A percentile compares a stretch with the other conserved stretches of the same genome.
Evolutionary conservation across 345 rosid genomes (phyloP).

Genomic region (Rhizophora apiculata): DNA sequence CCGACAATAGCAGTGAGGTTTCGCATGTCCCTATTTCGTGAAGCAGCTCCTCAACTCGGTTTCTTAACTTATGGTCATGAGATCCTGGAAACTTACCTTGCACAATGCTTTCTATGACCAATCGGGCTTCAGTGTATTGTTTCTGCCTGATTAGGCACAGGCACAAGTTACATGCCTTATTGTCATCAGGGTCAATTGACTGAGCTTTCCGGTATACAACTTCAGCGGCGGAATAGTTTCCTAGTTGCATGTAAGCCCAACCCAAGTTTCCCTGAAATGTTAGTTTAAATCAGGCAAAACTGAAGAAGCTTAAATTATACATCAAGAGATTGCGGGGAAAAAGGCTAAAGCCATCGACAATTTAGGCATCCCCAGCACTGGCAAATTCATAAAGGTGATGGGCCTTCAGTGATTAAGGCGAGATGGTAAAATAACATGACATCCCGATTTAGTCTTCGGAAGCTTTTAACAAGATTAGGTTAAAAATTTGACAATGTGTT

Average conservation of each 20-base stretch:
- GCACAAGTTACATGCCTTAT: constrained; percentile 83
- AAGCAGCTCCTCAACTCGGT: constrained; percentile 36
- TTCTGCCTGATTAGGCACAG: constrained; percentile 71
- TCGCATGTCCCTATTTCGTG: background rate
- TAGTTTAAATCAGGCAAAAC: background rate
- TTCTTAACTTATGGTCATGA: constrained; percentile 48
- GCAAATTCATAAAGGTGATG: too few species aligned
- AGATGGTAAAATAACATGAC: too few species aligned
- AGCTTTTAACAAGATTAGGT: too few species aligned
- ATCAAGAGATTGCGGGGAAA: too few species aligned
- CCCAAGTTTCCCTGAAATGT: constrained; percentile 87
- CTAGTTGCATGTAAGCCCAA: constrained; percentile 96
- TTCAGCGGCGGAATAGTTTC: constrained; percentile 77
- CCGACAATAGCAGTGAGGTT: background rate
- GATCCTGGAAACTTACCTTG: constrained; percentile 53
- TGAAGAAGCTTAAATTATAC: background rate
- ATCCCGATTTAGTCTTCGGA: too few species aligned
- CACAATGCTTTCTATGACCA: constrained; percentile 42
- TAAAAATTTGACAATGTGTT: too few species aligned
- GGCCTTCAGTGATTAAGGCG: too few species aligned
- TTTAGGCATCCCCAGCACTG: too few species aligned
- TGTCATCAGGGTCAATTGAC: constrained; percentile 78
- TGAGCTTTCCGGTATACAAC: constrained; percentile 79
- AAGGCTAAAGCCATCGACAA: too few species aligned
- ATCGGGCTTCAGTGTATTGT: constrained; percentile 49